Percentiles rank a stretch among this genome's conserved stretches.
phyloP scores from a whole-genome alignment of 805 yeast species.

The Spathaspora boniae region DNA sequence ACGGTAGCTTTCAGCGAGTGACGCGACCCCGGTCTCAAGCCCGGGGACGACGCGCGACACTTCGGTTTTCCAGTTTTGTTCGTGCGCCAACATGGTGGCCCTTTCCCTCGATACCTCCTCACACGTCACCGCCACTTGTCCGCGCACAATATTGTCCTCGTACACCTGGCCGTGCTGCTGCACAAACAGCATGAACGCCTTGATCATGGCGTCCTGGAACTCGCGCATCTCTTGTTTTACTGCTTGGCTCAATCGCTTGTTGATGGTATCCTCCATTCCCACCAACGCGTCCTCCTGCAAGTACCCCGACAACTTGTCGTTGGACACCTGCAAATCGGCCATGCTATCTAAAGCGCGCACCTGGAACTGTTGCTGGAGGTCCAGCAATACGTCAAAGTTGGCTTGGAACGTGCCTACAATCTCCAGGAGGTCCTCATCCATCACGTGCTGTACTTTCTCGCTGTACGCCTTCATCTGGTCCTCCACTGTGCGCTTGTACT shows the following conservation, averaged over 20 bases:
- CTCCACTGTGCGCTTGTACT: slow-evolving; percentile 2
- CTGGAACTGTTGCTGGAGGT: slow-evolving; percentile 4
- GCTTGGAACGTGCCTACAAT: slow-evolving; percentile 2
- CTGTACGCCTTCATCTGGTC: background rate
- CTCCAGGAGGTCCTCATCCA: slow-evolving; percentile 5
- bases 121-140: slow-evolving; percentile 1
- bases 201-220: background rate
- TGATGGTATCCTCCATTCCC: slow-evolving; percentile 3
- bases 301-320: slow-evolving; percentile 14
- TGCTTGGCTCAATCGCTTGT: background rate
- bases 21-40: background rate
- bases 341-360: slow-evolving; percentile 7
- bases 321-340: slow-evolving; percentile 11
- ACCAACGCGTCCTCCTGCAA: slow-evolving; percentile 14
- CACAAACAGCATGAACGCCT: background rate
- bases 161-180: too few relatives aligned
- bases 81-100: slow-evolving; percentile 1
- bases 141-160: background rate
- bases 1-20: background rate
- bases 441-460: slow-evolving; percentile 1
- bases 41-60: background rate
- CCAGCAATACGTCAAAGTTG: background rate
- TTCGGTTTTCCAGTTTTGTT: slow-evolving; percentile 4
- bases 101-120: slow-evolving; percentile 4
- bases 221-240: background rate